A percentile compares a stretch with the other conserved stretches of the same genome.
Evolutionary conservation across 257 asterid genomes (phyloP).

Genomic region (Gentiana straminea): DNA sequence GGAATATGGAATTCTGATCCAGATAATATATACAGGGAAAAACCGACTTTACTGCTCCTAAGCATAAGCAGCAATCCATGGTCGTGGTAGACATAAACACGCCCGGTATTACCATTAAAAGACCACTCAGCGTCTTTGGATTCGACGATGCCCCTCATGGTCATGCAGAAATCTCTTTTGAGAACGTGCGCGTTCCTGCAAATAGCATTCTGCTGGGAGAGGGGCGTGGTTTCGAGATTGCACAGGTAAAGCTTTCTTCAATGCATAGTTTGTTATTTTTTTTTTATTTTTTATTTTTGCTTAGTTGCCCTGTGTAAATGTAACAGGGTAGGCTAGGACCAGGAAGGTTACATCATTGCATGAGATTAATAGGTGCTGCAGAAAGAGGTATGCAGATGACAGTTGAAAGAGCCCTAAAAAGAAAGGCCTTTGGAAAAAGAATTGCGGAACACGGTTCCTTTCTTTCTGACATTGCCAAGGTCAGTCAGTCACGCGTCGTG

Average conservation of each 20-base stretch:
- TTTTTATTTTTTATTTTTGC: not conserved
- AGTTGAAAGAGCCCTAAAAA: constrained; percentile 67
- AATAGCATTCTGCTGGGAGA: constrained; percentile 77
- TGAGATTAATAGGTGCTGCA: constrained; percentile 94
- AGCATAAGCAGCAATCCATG: constrained; percentile 91
- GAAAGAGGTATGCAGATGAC: constrained; percentile 93
- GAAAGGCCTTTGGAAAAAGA: constrained; percentile 64
- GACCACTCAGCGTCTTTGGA: constrained; percentile 85
- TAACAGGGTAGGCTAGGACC: constrained; percentile 94
- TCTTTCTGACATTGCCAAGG: constrained; percentile 87
- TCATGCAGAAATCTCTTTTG: constrained; percentile 81
- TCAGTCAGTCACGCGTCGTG: constrained; percentile 4
- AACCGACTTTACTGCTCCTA: constrained; percentile 73
- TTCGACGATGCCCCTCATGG: constrained; percentile 99
- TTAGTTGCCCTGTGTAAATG: not conserved
- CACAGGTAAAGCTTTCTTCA: constrained; percentile 46
- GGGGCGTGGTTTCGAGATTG: constrained; percentile 98
- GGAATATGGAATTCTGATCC: constrained; percentile 12
- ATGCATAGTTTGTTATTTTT: not conserved
- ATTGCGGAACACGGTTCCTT: constrained; percentile 92
- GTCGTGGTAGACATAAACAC: constrained; percentile 69
- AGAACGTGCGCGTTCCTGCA: constrained; percentile 60
- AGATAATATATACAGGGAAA: constrained; percentile 54
- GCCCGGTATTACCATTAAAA: constrained; percentile 63
- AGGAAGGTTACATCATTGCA: constrained; percentile 95